Base-by-base conservation (phyloP, 148 eudicot genomes). In the Chenopodium quinoa region DNA sequence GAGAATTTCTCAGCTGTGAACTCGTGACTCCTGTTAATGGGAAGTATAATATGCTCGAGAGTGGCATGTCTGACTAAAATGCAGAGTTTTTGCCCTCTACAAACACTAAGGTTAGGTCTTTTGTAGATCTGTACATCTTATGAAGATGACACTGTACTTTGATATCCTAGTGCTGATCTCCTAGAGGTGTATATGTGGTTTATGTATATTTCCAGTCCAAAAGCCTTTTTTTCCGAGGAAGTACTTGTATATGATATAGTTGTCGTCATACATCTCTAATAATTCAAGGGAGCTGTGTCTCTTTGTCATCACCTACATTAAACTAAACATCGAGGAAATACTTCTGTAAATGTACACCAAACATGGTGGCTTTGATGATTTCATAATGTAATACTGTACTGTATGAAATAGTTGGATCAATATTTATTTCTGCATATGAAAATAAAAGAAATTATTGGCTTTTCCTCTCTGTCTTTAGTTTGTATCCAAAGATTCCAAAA, bases 161-260 rank as follows among this genome's bases (percentile, higher is more conserved):
- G 69, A 23, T 12, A 63, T 75, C 20, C 31, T 58, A 37, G 16
- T 68, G 60, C 78, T 69, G 48, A 72, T 76, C 83, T 62, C 72
- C 37, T 9, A 68, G 40, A 75, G 75, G 9, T 64, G 83, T 66
- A 72, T 64, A 40, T 48, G 50, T 50, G 60, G 25, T 25, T 77
- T 23, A 64, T 80, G 81, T 84, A 71, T 47, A 84, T 81, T 40
- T 80, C 12, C 76, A 20, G 37, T 25, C 48, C 50, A 52, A 70
- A 27, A 77, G 79, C 2, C 16, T 60, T 34, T 46, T 4, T 4
- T 23, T 46, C 12, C 1, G 9, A 3, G 37, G 32, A 25, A 25
- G 27, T 52, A 19, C 2, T 25, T 6, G 76, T 73, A 73, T 25
- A 48, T 73, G 76, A 25, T 74, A 44, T 44, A 79, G 23, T 44